These are phyloP conservation scores for Pseudonectria buxi DNA, from an alignment of 2,329 filamentous ascomycete genomes.

Conservation along the genomic window DNA sequence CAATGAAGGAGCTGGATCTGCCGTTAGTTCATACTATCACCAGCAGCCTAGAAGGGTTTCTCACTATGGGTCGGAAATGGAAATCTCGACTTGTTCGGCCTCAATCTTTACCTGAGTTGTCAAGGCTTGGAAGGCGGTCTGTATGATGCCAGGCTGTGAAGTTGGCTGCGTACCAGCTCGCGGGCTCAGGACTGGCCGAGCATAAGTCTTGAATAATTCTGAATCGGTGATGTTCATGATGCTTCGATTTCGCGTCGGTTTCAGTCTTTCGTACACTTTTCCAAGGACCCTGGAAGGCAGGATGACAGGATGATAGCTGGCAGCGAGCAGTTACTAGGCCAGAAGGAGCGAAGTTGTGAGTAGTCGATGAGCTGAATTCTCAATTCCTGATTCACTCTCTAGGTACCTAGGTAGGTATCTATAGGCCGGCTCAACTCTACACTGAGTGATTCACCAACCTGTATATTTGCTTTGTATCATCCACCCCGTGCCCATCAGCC, in stretches of 20 bases:
- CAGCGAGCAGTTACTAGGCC: no score
- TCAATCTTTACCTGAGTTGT: constrained; percentile 22
- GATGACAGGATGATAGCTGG: no score
- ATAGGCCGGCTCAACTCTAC: no score
- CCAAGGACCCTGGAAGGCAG: no score
- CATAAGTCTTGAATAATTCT: constrained; percentile 20
- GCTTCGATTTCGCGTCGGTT: neutral
- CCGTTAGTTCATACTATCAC: neutral
- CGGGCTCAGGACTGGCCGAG: constrained; percentile 13
- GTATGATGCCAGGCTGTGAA: constrained; percentile 14
- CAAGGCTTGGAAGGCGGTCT: constrained; percentile 23
- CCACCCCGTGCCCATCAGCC: no score
- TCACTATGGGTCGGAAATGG: constrained; percentile 24
- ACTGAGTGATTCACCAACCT: no score
- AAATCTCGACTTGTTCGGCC: constrained; percentile 24
- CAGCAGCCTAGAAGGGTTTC: neutral
- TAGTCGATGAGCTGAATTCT: no score
- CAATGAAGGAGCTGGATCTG: constrained; percentile 23
- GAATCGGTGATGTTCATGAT: constrained; percentile 20
- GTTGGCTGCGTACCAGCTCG: neutral
- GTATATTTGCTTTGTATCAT: no score
- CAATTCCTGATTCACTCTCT: no score
- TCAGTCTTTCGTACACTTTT: no score
- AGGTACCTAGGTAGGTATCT: no score
- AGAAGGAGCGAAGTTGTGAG: no score